A percentile compares a stretch with the other conserved stretches of the same genome.
These are phyloP conservation scores for Pseudogymnoascus sp. DNA, from an alignment of 2,329 filamentous ascomycete species.

Conservation along the genomic window DNA sequence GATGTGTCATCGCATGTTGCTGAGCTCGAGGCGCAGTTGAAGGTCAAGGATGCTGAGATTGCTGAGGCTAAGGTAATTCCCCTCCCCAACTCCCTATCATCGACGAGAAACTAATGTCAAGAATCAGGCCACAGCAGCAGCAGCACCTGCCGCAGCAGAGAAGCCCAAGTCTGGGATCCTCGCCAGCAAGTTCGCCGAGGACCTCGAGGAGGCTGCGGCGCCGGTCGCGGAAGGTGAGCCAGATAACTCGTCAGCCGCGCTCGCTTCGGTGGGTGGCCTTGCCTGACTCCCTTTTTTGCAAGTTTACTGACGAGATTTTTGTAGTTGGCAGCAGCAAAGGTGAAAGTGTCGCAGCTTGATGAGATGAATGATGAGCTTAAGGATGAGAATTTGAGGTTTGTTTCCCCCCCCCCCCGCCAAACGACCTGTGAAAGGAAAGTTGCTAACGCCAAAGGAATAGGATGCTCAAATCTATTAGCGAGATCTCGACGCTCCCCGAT, in stretches of 20 bases:
- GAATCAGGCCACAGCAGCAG: constrained; percentile 7
- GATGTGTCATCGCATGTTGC: neutral
- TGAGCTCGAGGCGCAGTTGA: constrained; percentile 23
- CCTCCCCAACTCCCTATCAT: neutral
- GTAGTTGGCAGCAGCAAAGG: constrained; percentile 28
- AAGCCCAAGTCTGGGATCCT: neutral
- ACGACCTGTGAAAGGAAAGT: neutral
- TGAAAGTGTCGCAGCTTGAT: constrained; percentile 31
- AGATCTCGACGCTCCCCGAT: constrained; percentile 15
- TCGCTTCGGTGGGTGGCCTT: constrained; percentile 52
- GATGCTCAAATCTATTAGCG: constrained; percentile 31
- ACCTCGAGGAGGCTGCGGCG: constrained; percentile 27
- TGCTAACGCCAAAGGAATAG: constrained; percentile 15
- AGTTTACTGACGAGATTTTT: constrained; percentile 15
- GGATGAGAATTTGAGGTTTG: constrained; percentile 41
- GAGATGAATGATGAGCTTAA: constrained; percentile 48
- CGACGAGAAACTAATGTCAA: constrained; percentile 5
- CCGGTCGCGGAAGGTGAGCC: constrained; percentile 49
- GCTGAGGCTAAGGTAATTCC: constrained; percentile 47
- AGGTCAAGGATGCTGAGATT: constrained; percentile 52
- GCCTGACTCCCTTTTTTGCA: constrained; percentile 1
- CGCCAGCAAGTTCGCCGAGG: constrained; percentile 43
- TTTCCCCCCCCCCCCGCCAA: constrained; percentile 2
- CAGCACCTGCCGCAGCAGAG: constrained; percentile 12
- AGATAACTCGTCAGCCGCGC: constrained; percentile 55